Conservation (phyloP, 208 protist genomes). For the Trypanosoma melophagium region DNA sequence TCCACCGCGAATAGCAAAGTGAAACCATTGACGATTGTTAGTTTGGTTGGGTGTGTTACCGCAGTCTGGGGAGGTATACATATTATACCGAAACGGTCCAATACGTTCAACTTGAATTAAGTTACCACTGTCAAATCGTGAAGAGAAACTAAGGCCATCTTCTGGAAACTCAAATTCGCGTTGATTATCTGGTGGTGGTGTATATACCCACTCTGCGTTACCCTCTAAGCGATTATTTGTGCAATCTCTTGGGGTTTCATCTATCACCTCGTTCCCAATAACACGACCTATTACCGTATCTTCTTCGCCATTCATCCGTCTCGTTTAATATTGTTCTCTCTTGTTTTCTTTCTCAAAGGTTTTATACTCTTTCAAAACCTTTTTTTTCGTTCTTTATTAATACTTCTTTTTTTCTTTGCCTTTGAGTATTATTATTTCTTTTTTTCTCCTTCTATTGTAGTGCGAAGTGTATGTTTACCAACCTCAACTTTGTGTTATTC, state of each 20-base stretch:
- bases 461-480: no score
- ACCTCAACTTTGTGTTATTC: no score
- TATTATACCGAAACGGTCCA: slow-evolving; percentile 62
- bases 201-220: slow-evolving; percentile 40
- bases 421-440: background rate
- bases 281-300: background rate
- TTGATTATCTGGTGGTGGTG: slow-evolving; percentile 82
- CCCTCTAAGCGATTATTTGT: slow-evolving; percentile 28
- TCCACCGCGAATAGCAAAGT: slow-evolving; percentile 88
- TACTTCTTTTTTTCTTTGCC: background rate
- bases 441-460: background rate
- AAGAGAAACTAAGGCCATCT: slow-evolving; percentile 86
- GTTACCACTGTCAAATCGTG: slow-evolving; percentile 91
- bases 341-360: background rate
- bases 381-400: no score
- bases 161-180: slow-evolving; percentile 85
- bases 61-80: slow-evolving; percentile 86
- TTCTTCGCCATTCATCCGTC: slow-evolving; percentile 1
- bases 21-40: slow-evolving; percentile 92
- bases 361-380: background rate
- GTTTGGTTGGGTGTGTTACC: slow-evolving; percentile 77
- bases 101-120: slow-evolving; percentile 83
- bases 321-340: background rate
- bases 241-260: background rate
- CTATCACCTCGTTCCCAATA: background rate